phyloP scores from a whole-genome alignment of 2,329 filamentous ascomycete species.

The Bipolaris gigantea region DNA sequence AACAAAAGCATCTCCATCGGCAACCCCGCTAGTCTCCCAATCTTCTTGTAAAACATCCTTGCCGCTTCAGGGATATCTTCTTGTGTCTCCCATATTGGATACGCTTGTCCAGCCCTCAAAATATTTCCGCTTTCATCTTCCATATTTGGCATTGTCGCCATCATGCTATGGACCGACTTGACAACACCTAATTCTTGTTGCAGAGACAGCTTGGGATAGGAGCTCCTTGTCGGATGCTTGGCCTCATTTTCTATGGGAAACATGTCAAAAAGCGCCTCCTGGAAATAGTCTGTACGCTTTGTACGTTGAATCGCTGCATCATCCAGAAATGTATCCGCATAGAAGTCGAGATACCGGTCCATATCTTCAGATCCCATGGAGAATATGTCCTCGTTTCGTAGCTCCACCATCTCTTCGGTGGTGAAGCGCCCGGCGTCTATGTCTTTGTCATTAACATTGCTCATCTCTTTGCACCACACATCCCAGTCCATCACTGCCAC shows the following conservation, averaged over 20 bases:
- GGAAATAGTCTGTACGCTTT: slow-evolving; percentile 45
- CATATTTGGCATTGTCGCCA: slow-evolving; percentile 47
- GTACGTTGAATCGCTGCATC: slow-evolving; percentile 45
- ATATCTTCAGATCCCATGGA: slow-evolving; percentile 63
- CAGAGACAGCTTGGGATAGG: slow-evolving; percentile 32
- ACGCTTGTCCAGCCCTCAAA: slow-evolving; percentile 53
- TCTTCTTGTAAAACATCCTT: slow-evolving; percentile 55
- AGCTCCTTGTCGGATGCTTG: background rate
- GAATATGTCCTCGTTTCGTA: slow-evolving; percentile 65
- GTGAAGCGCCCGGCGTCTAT: slow-evolving; percentile 23
- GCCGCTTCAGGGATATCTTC: slow-evolving; percentile 52
- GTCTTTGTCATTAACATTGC: background rate
- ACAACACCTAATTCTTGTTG: slow-evolving; percentile 43
- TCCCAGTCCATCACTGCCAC: slow-evolving; percentile 70
- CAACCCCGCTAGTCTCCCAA: slow-evolving; percentile 54
- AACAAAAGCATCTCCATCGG: slow-evolving; percentile 54
- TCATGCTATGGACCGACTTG: slow-evolving; percentile 47
- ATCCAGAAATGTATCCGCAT: slow-evolving; percentile 63
- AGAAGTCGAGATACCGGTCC: slow-evolving; percentile 80
- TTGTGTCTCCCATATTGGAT: slow-evolving; percentile 53
- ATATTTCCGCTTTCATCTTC: slow-evolving; percentile 34
- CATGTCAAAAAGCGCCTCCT: slow-evolving; percentile 45
- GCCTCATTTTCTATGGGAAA: slow-evolving; percentile 42
- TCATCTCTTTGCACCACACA: slow-evolving; percentile 58
- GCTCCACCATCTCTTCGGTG: slow-evolving; percentile 53